A percentile compares a stretch with the other conserved stretches of the same genome.
These are phyloP conservation scores for Picea abies DNA, from an alignment of 83 land plant species.

Conservation along the genomic window DNA sequence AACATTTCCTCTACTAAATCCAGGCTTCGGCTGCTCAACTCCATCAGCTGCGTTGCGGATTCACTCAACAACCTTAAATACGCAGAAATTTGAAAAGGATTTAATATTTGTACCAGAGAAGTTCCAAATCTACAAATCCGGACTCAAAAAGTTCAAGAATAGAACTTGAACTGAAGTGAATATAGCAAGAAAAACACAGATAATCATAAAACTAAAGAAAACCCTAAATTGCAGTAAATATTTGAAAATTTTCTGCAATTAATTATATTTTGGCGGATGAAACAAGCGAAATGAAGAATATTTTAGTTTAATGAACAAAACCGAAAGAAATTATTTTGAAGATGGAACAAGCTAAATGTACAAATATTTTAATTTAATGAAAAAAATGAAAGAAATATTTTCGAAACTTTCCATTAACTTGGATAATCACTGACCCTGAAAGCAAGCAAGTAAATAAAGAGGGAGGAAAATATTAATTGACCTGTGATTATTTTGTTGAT, in stretches of 20 bases:
- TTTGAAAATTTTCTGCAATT: neutral
- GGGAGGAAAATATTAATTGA: neutral
- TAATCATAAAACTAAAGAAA: neutral
- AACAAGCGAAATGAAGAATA: neutral
- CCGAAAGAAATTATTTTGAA: no score
- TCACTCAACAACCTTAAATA: neutral
- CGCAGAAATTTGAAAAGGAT: neutral
- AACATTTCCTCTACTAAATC: neutral
- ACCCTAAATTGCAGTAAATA: neutral
- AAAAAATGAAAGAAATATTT: neutral
- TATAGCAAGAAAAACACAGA: neutral
- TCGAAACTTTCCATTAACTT: no score
- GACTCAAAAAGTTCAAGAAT: neutral
- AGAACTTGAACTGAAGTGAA: neutral
- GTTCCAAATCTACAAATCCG: neutral
- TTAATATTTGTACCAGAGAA: neutral
- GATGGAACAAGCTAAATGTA: neutral
- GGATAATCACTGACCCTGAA: neutral
- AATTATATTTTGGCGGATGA: neutral
- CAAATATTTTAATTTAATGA: neutral
- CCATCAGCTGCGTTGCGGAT: conserved; percentile 1
- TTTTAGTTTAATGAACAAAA: neutral
- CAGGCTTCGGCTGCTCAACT: conserved; percentile 4
- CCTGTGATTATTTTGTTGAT: neutral
- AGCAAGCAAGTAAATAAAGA: neutral